Percentiles rank a stretch among this genome's conserved stretches.
Conservation (phyloP, 306 rosid species). For the Prunus davidiana region DNA sequence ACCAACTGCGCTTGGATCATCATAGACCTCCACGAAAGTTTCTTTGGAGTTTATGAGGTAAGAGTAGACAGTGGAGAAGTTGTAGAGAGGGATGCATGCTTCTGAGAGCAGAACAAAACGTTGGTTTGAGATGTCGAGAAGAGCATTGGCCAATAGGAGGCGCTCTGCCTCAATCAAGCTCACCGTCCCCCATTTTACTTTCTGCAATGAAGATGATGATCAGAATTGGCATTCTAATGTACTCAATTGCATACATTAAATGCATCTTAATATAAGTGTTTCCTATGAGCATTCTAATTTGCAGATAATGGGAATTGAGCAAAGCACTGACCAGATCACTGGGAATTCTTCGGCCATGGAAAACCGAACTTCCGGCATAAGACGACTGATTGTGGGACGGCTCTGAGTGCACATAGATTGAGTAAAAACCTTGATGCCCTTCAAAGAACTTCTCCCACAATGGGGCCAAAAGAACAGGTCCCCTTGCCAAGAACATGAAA, state of each 20-base stretch:
- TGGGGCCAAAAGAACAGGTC: slow-evolving; percentile 57
- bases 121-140: slow-evolving; percentile 25
- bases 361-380: slow-evolving; percentile 46
- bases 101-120: slow-evolving; percentile 21
- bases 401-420: slow-evolving; percentile 73
- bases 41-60: slow-evolving; percentile 6
- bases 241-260: no score
- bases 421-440: slow-evolving; percentile 64
- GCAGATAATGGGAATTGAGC: not conserved
- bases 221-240: no score
- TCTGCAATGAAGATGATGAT: not conserved
- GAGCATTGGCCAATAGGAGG: slow-evolving; percentile 15
- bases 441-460: slow-evolving; percentile 78
- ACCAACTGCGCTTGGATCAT: slow-evolving; percentile 16
- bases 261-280: no score
- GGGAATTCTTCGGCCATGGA: slow-evolving; percentile 66
- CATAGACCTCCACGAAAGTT: slow-evolving; percentile 11
- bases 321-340: slow-evolving; percentile 55
- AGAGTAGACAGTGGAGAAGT: slow-evolving; percentile 17
- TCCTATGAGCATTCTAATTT: no score
- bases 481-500: slow-evolving; percentile 77
- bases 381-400: slow-evolving; percentile 55
- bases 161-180: slow-evolving; percentile 16
- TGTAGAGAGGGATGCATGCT: slow-evolving; percentile 20
- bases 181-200: slow-evolving; percentile 6